Evolutionary conservation across 1,139 yeast genomes (phyloP).

Genomic region (Saccharomyces hybrid): DNA sequence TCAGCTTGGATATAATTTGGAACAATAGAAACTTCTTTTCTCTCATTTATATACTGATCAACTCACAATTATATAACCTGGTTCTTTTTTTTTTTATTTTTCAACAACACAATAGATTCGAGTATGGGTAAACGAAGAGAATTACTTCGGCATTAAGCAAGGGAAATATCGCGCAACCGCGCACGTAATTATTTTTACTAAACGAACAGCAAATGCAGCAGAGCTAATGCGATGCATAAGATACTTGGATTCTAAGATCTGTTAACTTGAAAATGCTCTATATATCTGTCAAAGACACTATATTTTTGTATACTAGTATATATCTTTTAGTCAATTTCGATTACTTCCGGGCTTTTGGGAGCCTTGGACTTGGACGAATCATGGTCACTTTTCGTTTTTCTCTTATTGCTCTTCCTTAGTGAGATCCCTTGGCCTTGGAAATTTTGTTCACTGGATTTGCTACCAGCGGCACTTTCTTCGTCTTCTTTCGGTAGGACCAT

Average conservation of each 20-base stretch:
- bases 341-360: conserved; percentile 65
- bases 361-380: conserved; percentile 35
- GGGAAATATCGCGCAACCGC: not conserved
- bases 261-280: not conserved
- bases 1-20: not conserved
- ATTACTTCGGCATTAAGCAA: not conserved
- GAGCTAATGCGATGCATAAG: not conserved
- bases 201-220: not conserved
- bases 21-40: not conserved
- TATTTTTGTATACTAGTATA: not conserved
- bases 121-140: not conserved
- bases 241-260: not conserved
- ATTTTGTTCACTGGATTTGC: conserved; percentile 23
- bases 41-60: not conserved
- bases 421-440: conserved; percentile 65
- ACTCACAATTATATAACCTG: not conserved
- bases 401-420: conserved; percentile 63
- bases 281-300: not conserved
- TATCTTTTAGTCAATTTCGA: conserved; percentile 56
- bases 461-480: conserved; percentile 35
- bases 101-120: not conserved
- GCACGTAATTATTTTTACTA: not conserved
- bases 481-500: conserved; percentile 60
- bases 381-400: conserved; percentile 51
- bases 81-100: not conserved